Conservation (phyloP, 2,329 filamentous ascomycete genomes). For the Diplodia seriata region DNA sequence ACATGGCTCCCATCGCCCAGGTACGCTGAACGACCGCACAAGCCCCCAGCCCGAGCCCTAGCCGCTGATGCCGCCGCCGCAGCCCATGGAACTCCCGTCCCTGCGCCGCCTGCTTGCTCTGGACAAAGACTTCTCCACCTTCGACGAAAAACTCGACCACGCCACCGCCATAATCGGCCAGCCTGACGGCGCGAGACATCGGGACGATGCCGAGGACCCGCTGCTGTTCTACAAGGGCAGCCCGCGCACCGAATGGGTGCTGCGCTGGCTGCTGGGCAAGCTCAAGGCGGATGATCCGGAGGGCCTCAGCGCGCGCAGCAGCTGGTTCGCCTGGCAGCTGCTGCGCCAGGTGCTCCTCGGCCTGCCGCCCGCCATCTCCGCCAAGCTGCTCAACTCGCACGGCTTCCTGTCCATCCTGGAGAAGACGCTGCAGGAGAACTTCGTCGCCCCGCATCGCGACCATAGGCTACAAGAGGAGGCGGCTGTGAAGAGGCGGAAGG, state of each 20-base stretch:
- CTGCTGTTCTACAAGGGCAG: conserved; percentile 39
- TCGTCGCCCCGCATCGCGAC: conserved; percentile 11
- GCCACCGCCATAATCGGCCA: conserved; percentile 50
- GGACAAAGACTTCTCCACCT: conserved; percentile 46
- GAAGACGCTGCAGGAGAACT: conserved; percentile 66
- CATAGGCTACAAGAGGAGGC: conserved; percentile 27
- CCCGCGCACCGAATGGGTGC: conserved; percentile 67
- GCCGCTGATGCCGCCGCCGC: conserved; percentile 29
- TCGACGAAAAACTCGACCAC: conserved; percentile 51
- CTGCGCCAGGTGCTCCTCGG: conserved; percentile 66
- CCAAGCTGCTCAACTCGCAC: conserved; percentile 73
- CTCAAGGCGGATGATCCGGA: conserved; percentile 53
- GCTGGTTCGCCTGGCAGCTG: conserved; percentile 62
- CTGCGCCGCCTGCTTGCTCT: conserved; percentile 50
- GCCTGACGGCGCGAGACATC: conserved; percentile 36
- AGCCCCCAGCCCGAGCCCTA: conserved; percentile 6
- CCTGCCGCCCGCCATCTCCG: conserved; percentile 73
- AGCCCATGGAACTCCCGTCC: conserved; percentile 38
- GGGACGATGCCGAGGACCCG: conserved; percentile 16
- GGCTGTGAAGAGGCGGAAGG: conserved; percentile 35
- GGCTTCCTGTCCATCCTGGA: conserved; percentile 72
- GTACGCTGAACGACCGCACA: conserved; percentile 28
- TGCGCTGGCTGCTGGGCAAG: conserved; percentile 71
- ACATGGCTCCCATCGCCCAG: conserved; percentile 32
- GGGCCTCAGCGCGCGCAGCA: conserved; percentile 51